Evolutionary conservation across 441 rosid genomes (phyloP), one percentile per base, ranked within the genome.

Genomic region (Kokia cookei): DNA sequence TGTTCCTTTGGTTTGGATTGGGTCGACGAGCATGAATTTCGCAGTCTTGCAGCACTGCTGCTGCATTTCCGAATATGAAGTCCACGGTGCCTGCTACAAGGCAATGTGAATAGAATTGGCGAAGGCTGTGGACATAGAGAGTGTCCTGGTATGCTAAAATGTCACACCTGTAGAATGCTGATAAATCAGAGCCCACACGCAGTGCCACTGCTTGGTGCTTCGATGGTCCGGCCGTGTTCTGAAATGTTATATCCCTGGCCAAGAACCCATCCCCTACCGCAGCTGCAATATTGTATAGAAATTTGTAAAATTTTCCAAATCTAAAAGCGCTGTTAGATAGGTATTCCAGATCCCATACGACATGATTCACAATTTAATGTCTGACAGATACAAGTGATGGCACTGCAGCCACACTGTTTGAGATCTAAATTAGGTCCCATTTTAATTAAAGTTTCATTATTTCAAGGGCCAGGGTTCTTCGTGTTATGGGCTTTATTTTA

Each of bases 161-260:
- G 82, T 80, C 86, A 43, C 90, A 89, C 7, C 85, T 24, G 70
- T 80, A 78, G 54, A 89, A 84, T 9, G 90, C 90, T 0, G 90
- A 81, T 6, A 84, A 74, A 55, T 89, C 93, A 0, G 90, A 77
- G 0, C 86, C 86, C n/a, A 89, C 93, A 2, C 93, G 85, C n/a
- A 89, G 85, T 11, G 93, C 90, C 65, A 86, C 90, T 1, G 93
- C 93, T 48, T 86, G 92, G 82, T 86, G 87, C 77, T 88, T 88
- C 10, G 88, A 82, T 3, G 92, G 90, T 5, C 90, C 92, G 0
- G 90, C 92, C 0, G 88, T 80, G 82, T 86, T 89, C 72, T 89
- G 78, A 76, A 89, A 89, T 0, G 90, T 84, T 51, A 89, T 79
- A 78, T 84, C 93, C 76, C 84, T 82, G 0, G 93, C 93, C 81